Evolutionary conservation across 225 moss, liverwort and hornwort species (phyloP), one percentile per base, ranked within the genome.

Genomic region (Marchantia paleacea): DNA sequence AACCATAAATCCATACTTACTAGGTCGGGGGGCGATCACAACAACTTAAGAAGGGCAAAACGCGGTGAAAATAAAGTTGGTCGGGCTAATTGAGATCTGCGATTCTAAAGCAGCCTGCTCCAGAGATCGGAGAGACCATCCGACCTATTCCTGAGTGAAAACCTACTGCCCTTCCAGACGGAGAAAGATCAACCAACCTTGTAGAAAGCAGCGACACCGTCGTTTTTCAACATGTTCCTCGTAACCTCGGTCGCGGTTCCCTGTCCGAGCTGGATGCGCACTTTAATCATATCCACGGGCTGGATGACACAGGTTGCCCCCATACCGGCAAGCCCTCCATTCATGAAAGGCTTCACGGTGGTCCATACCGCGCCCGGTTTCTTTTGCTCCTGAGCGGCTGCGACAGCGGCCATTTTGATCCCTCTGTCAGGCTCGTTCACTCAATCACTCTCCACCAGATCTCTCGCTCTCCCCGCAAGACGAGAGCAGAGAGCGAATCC

Each of bases 201-300:
- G 82, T 99, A 99, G 68, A 99, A 85, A 8, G 95, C 99, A 50
- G 90, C 92, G 60, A 95, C 76, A 50, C 99, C 99, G 77, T 99
- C 94, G 18, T 95, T 90, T 55, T 80, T 87, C 50, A 99, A 88
- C 84, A 99, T 90, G 67, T 79, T 86, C 84, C 87, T 92, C 67
- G 95, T 89, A 63, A 99, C 92, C 73, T 75, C 51, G 84, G 86
- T 7, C 15, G 99, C 99, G 66, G 89, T 72, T 60, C 99, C 99
- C 83, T 99, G 92, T 61, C 99, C 99, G 14, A 99, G 94, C 90
- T 99, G 99, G 83, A 99, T 99, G 39, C 95, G 99, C 79, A 88
- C 90, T 90, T 97, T 96, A 84, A 96, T 88, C 96, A 96, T 96
- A 52, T 96, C 96, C 64, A 96, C 91, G 10, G 96, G 96, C 79